These are phyloP conservation scores for Clonostachys byssicola DNA, from an alignment of 2,329 filamentous ascomycete species.

Conservation along the genomic window DNA sequence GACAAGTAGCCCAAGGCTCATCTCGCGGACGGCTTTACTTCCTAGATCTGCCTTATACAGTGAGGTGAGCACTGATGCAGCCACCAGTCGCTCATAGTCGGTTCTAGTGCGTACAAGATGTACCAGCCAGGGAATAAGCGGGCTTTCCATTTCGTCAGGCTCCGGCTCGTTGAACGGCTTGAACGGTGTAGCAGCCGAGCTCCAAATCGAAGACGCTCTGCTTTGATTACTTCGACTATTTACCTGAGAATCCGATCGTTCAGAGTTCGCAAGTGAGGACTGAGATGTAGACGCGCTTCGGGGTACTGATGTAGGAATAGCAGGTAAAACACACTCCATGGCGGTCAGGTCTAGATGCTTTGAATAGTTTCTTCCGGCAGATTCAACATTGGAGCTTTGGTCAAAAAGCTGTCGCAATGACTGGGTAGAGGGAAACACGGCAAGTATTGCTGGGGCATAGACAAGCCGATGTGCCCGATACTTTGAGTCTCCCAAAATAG, in stretches of 20 bases:
- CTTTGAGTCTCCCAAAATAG: slow-evolving; percentile 75
- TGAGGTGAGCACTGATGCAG: slow-evolving; percentile 63
- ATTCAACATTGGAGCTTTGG: slow-evolving; percentile 48
- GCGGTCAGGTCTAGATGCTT: slow-evolving; percentile 44
- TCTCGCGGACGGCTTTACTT: slow-evolving; percentile 54
- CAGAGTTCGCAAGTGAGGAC: slow-evolving; percentile 11
- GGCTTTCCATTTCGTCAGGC: slow-evolving; percentile 61
- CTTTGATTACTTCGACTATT: not conserved
- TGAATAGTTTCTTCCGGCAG: slow-evolving; percentile 40
- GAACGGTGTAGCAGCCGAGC: not conserved
- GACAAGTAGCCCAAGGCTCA: slow-evolving; percentile 61
- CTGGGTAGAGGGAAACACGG: slow-evolving; percentile 61
- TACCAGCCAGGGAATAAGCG: slow-evolving; percentile 71
- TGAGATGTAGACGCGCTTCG: slow-evolving; percentile 16
- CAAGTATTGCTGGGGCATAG: slow-evolving; percentile 64
- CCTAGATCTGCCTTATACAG: slow-evolving; percentile 66
- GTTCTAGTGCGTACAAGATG: slow-evolving; percentile 53
- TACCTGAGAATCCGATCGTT: slow-evolving; percentile 16
- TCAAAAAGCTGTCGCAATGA: slow-evolving; percentile 40
- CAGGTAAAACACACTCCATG: slow-evolving; percentile 63
- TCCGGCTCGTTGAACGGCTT: slow-evolving; percentile 20
- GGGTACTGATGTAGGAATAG: slow-evolving; percentile 36
- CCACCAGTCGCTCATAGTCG: slow-evolving; percentile 61
- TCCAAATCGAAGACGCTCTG: not conserved
- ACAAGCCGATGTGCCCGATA: slow-evolving; percentile 70